Percentiles rank a stretch among this genome's conserved stretches.
Conservation (phyloP, 192 early-diverging fungal genomes). For the Physocladia obscura region DNA sequence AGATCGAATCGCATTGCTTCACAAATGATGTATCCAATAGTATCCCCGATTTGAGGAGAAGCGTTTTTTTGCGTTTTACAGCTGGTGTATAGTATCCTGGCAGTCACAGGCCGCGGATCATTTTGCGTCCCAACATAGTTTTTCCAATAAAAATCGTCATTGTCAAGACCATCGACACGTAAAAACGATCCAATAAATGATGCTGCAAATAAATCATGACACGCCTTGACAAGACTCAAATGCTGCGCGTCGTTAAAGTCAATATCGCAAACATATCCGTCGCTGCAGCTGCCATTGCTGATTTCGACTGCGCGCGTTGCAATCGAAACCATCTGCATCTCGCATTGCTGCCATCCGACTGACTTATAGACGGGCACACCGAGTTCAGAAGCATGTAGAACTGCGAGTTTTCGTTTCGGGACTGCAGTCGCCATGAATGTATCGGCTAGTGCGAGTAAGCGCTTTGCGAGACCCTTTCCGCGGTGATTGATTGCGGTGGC, state of each 20-base stretch:
- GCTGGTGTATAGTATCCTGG: constrained; percentile 3
- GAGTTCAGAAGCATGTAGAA: constrained; percentile 24
- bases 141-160: constrained; percentile 4
- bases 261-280: not conserved
- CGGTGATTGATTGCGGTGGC: constrained; percentile 25
- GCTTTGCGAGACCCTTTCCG: constrained; percentile 22
- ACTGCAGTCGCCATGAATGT: not conserved
- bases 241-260: not conserved
- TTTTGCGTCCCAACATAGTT: constrained; percentile 1
- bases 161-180: too few relatives aligned
- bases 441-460: constrained; percentile 16
- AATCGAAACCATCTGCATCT: not conserved
- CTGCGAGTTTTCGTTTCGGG: constrained; percentile 2
- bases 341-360: constrained; percentile 13
- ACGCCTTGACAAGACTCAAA: not conserved
- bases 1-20: constrained; percentile 10
- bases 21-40: constrained; percentile 24
- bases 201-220: not conserved
- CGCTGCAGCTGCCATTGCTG: too few relatives aligned
- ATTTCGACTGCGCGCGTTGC: too few relatives aligned
- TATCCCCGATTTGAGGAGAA: constrained; percentile 2
- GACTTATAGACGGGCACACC: constrained; percentile 25
- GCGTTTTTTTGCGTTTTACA: too few relatives aligned
- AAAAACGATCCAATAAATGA: constrained; percentile 20
- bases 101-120: constrained; percentile 2